phyloP scores from a whole-genome alignment of 331 rosid species.

The Quercus tomentella region DNA sequence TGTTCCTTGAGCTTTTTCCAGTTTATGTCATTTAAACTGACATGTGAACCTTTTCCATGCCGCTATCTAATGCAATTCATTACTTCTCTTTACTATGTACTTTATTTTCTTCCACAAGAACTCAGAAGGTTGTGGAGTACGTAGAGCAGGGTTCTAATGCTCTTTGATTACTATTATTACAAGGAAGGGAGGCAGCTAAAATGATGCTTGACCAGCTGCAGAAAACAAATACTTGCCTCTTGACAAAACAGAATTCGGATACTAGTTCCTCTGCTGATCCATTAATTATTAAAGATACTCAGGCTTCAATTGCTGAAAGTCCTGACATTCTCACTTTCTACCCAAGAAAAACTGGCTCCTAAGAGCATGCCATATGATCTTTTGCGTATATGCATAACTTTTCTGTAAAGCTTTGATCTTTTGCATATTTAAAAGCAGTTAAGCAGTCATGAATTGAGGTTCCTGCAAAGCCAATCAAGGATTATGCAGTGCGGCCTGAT shows the following conservation, averaged over 20 bases:
- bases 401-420: not conserved
- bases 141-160: no score
- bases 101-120: not conserved
- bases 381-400: not conserved
- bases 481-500: conserved; percentile 18
- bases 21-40: not conserved
- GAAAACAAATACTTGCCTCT: conserved; percentile 19
- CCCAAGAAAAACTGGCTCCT: conserved; percentile 34
- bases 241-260: conserved; percentile 18
- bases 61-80: not conserved
- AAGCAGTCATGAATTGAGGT: not conserved
- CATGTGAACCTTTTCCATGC: not conserved
- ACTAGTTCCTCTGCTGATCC: conserved; percentile 2
- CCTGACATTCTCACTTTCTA: conserved; percentile 24
- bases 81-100: not conserved
- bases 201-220: conserved; percentile 49
- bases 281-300: conserved; percentile 14
- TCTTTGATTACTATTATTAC: no score
- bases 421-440: not conserved
- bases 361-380: not conserved
- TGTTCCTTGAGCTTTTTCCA: not conserved
- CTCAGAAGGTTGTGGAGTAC: not conserved
- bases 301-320: conserved; percentile 16
- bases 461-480: conserved; percentile 8
- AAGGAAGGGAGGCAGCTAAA: conserved; percentile 48